Evolutionary conservation across 2,329 filamentous ascomycete genomes (phyloP).

Genomic region (Neonectria neomacrospora): DNA sequence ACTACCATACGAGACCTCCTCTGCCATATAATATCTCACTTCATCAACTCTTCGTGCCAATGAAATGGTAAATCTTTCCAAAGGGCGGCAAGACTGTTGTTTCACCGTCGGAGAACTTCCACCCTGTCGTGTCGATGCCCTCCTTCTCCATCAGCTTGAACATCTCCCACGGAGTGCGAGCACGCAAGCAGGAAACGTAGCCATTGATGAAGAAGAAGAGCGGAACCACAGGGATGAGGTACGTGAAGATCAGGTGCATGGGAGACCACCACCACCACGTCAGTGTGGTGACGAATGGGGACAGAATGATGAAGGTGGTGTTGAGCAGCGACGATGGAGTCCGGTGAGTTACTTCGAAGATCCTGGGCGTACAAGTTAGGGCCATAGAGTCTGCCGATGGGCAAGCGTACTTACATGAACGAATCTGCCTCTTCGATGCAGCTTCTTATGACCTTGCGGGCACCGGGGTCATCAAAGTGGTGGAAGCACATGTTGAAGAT

Average conservation of each 20-base stretch:
- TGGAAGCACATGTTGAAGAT: constrained; percentile 42
- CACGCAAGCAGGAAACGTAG: constrained; percentile 36
- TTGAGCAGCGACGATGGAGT: constrained; percentile 36
- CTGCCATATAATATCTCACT: background rate
- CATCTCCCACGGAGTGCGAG: constrained; percentile 32
- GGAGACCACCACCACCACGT: constrained; percentile 40
- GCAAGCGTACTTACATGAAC: constrained; percentile 31
- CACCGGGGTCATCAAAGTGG: constrained; percentile 39
- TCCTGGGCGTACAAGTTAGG: constrained; percentile 22
- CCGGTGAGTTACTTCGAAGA: constrained; percentile 39
- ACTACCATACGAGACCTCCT: background rate
- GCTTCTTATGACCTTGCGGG: constrained; percentile 36
- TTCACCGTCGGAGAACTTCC: constrained; percentile 35
- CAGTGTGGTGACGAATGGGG: constrained; percentile 35
- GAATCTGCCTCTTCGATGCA: constrained; percentile 35
- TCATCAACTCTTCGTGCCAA: constrained; percentile 28
- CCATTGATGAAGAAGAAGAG: constrained; percentile 40
- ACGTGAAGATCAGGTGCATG: constrained; percentile 37
- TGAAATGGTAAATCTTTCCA: constrained; percentile 38
- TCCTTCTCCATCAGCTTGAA: constrained; percentile 33
- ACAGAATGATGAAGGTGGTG: constrained; percentile 37
- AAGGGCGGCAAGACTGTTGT: constrained; percentile 36
- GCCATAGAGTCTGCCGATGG: background rate
- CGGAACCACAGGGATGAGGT: constrained; percentile 34
- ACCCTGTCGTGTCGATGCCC: constrained; percentile 30